A percentile compares a stretch with the other conserved stretches of the same genome.
Evolutionary conservation across 164 flowering plant genomes (phyloP).

Genomic region (Aristolochia fimbriata): DNA sequence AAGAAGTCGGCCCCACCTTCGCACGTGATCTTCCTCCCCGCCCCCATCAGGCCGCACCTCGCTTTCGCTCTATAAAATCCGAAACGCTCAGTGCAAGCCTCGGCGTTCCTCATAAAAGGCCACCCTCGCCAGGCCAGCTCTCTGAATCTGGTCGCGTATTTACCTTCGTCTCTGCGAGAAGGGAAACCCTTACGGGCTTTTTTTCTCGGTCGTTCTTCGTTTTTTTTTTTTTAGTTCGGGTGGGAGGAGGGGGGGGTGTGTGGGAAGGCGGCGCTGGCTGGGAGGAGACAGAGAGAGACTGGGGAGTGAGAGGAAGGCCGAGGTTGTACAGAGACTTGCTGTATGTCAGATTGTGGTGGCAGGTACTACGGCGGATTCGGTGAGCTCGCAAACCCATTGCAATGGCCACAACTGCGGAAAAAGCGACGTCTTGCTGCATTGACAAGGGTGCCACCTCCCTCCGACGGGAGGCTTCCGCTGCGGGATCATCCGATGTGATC

Average conservation of each 20-base stretch:
- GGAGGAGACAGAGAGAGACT: conserved; percentile 5
- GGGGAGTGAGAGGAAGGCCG: conserved; percentile 3
- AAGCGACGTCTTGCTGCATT: conserved; percentile 43
- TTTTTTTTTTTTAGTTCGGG: neutral
- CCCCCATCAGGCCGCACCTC: neutral
- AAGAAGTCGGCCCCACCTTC: no score
- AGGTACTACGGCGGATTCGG: conserved; percentile 61
- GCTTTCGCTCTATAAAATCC: neutral
- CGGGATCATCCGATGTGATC: conserved; percentile 7
- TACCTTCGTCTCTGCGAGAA: neutral
- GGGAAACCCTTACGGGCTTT: neutral
- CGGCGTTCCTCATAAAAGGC: neutral
- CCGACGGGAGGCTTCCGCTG: conserved; percentile 11
- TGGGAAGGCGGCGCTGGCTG: neutral
- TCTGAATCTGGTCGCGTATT: no score
- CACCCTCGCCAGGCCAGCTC: neutral
- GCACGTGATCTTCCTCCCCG: no score
- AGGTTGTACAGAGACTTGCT: conserved; percentile 24
- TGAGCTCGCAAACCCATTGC: conserved; percentile 62
- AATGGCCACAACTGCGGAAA: conserved; percentile 96
- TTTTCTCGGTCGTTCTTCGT: neutral
- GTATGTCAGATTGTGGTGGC: conserved; percentile 66
- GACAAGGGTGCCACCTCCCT: conserved; percentile 2
- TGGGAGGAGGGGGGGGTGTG: neutral
- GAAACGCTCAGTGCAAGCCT: no score